Evolutionary conservation across 768 basidiomycete species (phyloP), one percentile per base, ranked within the genome.

Genomic region (Tulasnella sp.): DNA sequence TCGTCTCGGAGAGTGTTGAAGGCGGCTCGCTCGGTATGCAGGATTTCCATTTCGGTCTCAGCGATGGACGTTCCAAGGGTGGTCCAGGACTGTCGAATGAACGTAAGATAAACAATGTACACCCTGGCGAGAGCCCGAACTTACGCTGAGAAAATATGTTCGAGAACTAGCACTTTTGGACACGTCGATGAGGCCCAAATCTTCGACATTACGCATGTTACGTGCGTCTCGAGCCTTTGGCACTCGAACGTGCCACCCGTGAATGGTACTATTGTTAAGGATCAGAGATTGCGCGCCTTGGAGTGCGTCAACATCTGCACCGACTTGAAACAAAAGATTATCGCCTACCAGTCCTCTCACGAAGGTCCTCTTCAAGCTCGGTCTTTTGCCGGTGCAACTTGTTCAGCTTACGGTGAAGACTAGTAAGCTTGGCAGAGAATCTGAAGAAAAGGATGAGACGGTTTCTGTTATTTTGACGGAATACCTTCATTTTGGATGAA

Each of bases 171-270:
- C 86, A 79, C 86, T 92, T 83, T 90, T 90, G 3, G 90, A 87
- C 39, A 94, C 87, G 67, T 84, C 80, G 32, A 91, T 83, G 80
- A 94, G 94, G 7, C 73, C 46, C 13, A 55, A 39, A 7, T 84
- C 40, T 11, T 76, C 55, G 84, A 13, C 86, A 80, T 35, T 89
- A 85, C 81, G 82, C 86, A 44, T 92, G 81, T 79, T 84, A 87
- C 16, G 81, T 81, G 93, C 92, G 39, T 90, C 89, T 83, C 90
- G 93, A 6, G 87, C 84, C 80, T 87, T 89, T 37, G 87, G 86
- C 37, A 95, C 84, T 80, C 94, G 93, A 57, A 94, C 87, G 82
- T 93, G 91, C 86, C 91, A 89, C 6, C 94, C 94, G 67, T 90
- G 89, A n/a, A 61, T 55, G 29, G 29, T 13, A 87, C 87, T 23